Base-by-base conservation (phyloP, 305 asterid species). In the Rubia tinctorum region DNA sequence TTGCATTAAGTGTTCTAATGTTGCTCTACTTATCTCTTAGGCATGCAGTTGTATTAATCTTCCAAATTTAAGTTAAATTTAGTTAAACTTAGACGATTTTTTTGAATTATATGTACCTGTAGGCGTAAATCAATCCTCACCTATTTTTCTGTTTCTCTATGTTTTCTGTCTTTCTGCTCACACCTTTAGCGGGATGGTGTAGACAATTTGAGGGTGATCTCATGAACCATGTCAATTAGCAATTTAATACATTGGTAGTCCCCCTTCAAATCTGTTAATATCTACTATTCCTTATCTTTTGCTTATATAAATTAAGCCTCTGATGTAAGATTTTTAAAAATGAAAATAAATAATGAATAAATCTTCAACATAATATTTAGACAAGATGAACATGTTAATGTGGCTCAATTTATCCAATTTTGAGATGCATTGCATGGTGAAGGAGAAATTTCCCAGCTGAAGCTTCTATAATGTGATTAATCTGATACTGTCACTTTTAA, bases 401-500 rank as follows among this genome's bases (percentile, higher is more conserved):
- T 58, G 14, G 13, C 13, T 13, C 10, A 47, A 14, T 13, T 44
- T 4, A 59, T 30, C 22, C 18, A 6, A 49, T 49, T 66, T 43
- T n/a, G 11, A 6, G 7, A 34, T 37, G 44, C 20, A 34, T 8
- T 56, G 58, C 23, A 39, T 70, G 59, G 12, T 56, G 18, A 45
- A 44, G n/a, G 43, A 51, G 44, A 61, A 34, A 13, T 6, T 58
- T 9, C 42, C 8, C 37, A 45, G 18, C 34, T 20, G 15, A 25
- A 49, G 27, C 39, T 43, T 63, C 51, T 11, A 20, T 13, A 18
- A 37, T 45, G 8, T 37, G 2, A 69, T 77, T 55, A 71, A n/a
- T 34, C 51, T 67, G 18, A 53, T 53, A 22, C 59, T 71, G 69
- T 42, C n/a, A 43, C 69, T 44, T 71, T 78, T 72, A 66, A 62